phyloP scores from a whole-genome alignment of 2,329 filamentous ascomycete species.

The Fusarium sp. region DNA sequence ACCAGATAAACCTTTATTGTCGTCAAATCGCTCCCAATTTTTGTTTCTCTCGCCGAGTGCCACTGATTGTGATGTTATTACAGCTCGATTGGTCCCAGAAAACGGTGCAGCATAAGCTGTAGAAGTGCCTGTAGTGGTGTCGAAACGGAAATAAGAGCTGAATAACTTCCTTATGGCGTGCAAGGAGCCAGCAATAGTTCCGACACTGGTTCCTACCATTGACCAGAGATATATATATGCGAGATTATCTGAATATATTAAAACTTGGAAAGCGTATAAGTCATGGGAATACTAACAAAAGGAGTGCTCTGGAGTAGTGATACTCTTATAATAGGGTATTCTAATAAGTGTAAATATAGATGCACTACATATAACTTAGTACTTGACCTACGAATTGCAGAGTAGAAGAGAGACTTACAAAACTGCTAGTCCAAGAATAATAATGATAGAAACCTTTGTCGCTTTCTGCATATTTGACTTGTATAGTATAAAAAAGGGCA shows the following conservation, averaged over 20 bases:
- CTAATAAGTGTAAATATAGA: not conserved
- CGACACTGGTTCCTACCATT: not conserved
- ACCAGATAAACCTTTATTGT: not conserved
- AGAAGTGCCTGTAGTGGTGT: not conserved
- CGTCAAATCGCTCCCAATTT: not conserved
- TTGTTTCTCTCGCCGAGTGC: not conserved
- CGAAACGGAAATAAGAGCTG: not conserved
- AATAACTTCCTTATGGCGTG: not conserved
- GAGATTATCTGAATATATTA: not conserved
- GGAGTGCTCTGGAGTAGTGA: fast-evolving
- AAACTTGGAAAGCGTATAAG: not conserved
- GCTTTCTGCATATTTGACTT: not conserved
- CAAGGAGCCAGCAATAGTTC: not conserved
- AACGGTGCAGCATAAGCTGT: not conserved
- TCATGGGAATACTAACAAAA: not conserved
- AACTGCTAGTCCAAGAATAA: not conserved
- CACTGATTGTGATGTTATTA: not conserved
- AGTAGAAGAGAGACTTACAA: not conserved
- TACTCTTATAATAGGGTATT: not conserved
- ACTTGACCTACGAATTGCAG: fast-evolving
- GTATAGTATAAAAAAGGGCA: not conserved
- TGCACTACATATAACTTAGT: not conserved
- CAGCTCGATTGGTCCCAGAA: not conserved
- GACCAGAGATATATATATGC: not conserved
- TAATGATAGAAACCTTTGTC: not conserved